Base-by-base conservation (phyloP, 345 rosid genomes). In the Geranium brycei region DNA sequence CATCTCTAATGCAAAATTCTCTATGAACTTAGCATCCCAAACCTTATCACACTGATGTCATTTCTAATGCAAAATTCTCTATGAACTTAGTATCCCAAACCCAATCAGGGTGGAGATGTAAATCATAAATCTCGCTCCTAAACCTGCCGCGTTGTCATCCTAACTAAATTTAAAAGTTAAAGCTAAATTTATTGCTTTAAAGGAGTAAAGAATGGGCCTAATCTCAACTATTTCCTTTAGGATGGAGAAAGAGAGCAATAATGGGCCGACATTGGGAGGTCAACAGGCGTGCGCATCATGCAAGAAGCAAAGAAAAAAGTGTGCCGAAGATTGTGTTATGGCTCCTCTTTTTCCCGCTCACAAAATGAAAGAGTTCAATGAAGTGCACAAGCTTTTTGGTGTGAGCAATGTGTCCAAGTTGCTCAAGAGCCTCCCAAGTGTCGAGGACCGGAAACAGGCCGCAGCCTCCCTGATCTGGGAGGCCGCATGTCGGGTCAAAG, bases 381-480 rank as follows among this genome's bases (percentile, higher is more conserved):
- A 80, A 0, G 83, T 82, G 23, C 89, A 82, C 30, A 76, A 59
- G 63, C 68, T 84, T 1, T 87, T 77, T 7, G 89, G 92, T 0
- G 87, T 82, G 0, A 75, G 82, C 68, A 87, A 84, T 17, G 80
- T 81, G 3, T 66, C 73, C 12, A 93, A 86, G 73, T 76, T 90
- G 63, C 71, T 90, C 14, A 71, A 77, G 3, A 67, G 57, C 12
- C 86, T 75, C 2, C 53, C 53, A 6, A 28, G 63, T 0, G 79
- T 71, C 13, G 90, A 79, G 10, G 85, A 90, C 61, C 72, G 89
- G 7, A 71, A 69, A 15, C 62, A 40, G 31, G 71, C 77, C 0
- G 79, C 81, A 0, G 91, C 90, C 32, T 88, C 99, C 0, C 62
- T 93, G 2, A 70, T 88, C 10, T 90, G 97, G 99, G 95, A 90